Evolutionary conservation across 768 basidiomycete species (phyloP).

Genomic region (Rhizopogon salebrosus): DNA sequence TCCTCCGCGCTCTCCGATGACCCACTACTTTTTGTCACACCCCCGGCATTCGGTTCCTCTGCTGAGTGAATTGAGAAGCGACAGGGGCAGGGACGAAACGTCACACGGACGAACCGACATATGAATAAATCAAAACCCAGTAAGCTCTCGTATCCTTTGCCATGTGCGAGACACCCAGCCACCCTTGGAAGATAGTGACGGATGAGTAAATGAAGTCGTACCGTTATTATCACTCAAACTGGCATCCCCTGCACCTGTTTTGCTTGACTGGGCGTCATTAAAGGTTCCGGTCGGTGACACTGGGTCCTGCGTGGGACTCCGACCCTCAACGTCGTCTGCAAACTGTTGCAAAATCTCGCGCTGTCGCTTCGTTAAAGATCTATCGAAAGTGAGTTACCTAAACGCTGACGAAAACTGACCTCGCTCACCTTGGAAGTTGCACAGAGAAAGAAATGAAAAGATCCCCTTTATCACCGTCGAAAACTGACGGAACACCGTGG

Average conservation of each 20-base stretch:
- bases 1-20: constrained; percentile 37
- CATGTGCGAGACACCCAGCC: constrained; percentile 68
- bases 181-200: constrained; percentile 47
- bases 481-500: constrained; percentile 69
- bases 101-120: constrained; percentile 40
- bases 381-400: constrained; percentile 25
- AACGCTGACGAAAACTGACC: constrained; percentile 3
- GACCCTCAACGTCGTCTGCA: constrained; percentile 90
- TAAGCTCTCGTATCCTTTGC: constrained; percentile 64
- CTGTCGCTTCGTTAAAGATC: constrained; percentile 79
- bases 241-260: constrained; percentile 16
- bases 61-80: constrained; percentile 27
- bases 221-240: constrained; percentile 49
- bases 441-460: constrained; percentile 86
- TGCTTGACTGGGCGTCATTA: constrained; percentile 14
- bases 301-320: constrained; percentile 19
- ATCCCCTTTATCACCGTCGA: constrained; percentile 65
- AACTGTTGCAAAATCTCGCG: constrained; percentile 84
- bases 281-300: constrained; percentile 14
- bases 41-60: constrained; percentile 15
- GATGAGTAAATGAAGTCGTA: constrained; percentile 66
- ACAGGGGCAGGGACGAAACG: constrained; percentile 18
- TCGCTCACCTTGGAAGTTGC: constrained; percentile 80
- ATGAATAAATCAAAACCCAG: constrained; percentile 62
- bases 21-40: constrained; percentile 25